Conservation (phyloP, 805 yeast genomes). For the Lachancea fermentati region DNA sequence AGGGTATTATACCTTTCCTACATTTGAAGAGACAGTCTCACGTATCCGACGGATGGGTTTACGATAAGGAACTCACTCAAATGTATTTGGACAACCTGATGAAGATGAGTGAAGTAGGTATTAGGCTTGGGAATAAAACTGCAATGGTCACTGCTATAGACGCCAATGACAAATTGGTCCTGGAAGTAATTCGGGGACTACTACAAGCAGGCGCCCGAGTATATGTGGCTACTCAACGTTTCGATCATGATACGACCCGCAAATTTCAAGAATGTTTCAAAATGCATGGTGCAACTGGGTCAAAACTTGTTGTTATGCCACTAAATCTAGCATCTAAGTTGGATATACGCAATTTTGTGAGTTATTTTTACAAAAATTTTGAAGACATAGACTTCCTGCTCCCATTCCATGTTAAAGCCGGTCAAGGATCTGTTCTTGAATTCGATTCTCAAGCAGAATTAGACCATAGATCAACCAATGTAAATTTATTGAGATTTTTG, state of each 20-base stretch:
- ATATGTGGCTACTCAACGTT: conserved; percentile 79
- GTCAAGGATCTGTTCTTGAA: conserved; percentile 78
- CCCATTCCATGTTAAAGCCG: conserved; percentile 70
- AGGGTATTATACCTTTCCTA: conserved; percentile 75
- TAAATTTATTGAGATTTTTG: conserved; percentile 69
- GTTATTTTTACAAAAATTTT: conserved; percentile 60
- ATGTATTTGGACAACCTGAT: conserved; percentile 65
- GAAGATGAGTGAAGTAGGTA: conserved; percentile 89
- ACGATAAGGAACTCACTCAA: conserved; percentile 59
- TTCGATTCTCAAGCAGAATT: conserved; percentile 79
- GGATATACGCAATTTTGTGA: conserved; percentile 67
- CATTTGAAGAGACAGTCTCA: conserved; percentile 60
- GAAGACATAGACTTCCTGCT: conserved; percentile 73
- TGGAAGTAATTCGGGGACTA: conserved; percentile 55
- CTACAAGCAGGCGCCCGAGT: conserved; percentile 85
- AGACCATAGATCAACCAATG: conserved; percentile 84
- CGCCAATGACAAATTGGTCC: conserved; percentile 4
- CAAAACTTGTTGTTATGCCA: conserved; percentile 77
- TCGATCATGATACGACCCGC: conserved; percentile 3
- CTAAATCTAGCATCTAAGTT: conserved; percentile 82
- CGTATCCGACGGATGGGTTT: conserved; percentile 57
- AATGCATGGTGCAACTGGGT: conserved; percentile 71
- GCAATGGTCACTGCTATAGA: conserved; percentile 85
- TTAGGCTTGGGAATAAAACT: conserved; percentile 98
- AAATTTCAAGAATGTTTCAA: conserved; percentile 30